Evolutionary conservation across 169 alveolate genomes (phyloP).

Genomic region (Theileria parva): DNA sequence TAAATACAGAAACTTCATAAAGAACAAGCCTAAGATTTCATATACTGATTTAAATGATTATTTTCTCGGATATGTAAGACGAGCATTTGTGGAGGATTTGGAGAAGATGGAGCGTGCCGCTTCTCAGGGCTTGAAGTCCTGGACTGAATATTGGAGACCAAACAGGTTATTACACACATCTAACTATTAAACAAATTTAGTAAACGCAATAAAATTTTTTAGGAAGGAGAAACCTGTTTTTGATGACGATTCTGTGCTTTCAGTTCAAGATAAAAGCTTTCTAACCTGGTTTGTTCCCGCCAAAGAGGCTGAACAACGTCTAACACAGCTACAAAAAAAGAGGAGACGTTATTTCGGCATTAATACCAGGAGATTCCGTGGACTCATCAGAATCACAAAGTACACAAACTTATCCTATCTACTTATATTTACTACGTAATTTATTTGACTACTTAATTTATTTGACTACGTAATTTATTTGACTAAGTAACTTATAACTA

Average conservation of each 20-base stretch:
- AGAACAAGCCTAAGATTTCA: slow-evolving; percentile 24
- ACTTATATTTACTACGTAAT: slow-evolving; percentile 18
- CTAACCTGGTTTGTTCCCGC: background rate
- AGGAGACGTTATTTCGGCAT: slow-evolving; percentile 11
- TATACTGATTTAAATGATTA: background rate
- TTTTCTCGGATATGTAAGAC: slow-evolving; percentile 41
- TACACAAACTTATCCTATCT: slow-evolving; percentile 24
- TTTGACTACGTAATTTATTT: slow-evolving; percentile 10
- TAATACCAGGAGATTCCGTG: slow-evolving; percentile 26
- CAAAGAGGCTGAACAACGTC: background rate
- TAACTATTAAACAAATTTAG: background rate
- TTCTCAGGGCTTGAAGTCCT: slow-evolving; percentile 47
- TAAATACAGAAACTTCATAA: slow-evolving; percentile 27
- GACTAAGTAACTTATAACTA: background rate
- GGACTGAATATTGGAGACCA: slow-evolving; percentile 67
- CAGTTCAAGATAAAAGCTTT: slow-evolving; percentile 21
- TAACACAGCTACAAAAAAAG: background rate
- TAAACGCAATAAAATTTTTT: background rate
- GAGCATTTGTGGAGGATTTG: slow-evolving; percentile 37
- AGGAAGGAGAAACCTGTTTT: slow-evolving; percentile 47
- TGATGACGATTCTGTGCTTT: background rate
- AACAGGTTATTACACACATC: slow-evolving; percentile 20
- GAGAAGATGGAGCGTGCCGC: slow-evolving; percentile 55
- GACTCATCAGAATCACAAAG: slow-evolving; percentile 27
- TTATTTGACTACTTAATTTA: background rate